A percentile compares a stretch with the other conserved stretches of the same genome.
Conservation (phyloP, 768 basidiomycete species). For the Rhodotorula diobovata region DNA sequence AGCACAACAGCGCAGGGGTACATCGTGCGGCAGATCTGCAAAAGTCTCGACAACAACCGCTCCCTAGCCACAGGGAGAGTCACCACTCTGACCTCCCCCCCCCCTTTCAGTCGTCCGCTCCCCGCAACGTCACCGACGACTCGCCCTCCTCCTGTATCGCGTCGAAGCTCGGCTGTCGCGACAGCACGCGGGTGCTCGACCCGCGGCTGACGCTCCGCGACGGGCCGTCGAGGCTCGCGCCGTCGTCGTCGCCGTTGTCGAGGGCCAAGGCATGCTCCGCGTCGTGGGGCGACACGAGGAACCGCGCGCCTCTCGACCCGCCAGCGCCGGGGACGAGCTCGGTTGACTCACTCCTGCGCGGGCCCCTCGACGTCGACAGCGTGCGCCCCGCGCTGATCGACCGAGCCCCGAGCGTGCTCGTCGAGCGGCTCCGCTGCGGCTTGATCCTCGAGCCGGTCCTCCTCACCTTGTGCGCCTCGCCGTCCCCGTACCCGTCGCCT, state of each 20-base stretch:
- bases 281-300: not conserved
- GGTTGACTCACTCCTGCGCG: constrained; percentile 17
- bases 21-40: no score
- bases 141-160: constrained; percentile 31
- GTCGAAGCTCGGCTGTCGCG: not conserved
- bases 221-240: no score
- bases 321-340: constrained; percentile 15
- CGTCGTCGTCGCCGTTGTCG: not conserved
- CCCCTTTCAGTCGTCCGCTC: not conserved
- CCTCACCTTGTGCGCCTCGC: not conserved
- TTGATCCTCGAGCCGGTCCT: not conserved
- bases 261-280: constrained; percentile 3
- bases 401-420: not conserved
- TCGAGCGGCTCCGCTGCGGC: constrained; percentile 10
- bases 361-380: not conserved
- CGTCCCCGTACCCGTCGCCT: constrained; percentile 6
- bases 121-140: constrained; percentile 15
- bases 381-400: not conserved
- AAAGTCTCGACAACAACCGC: not conserved
- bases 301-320: not conserved
- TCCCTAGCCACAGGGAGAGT: no score
- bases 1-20: not conserved
- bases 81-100: no score
- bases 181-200: not conserved
- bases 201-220: not conserved